These are phyloP conservation scores for Talaromyces proteolyticus DNA, from an alignment of 495 filamentous ascomycete species.

Conservation along the genomic window DNA sequence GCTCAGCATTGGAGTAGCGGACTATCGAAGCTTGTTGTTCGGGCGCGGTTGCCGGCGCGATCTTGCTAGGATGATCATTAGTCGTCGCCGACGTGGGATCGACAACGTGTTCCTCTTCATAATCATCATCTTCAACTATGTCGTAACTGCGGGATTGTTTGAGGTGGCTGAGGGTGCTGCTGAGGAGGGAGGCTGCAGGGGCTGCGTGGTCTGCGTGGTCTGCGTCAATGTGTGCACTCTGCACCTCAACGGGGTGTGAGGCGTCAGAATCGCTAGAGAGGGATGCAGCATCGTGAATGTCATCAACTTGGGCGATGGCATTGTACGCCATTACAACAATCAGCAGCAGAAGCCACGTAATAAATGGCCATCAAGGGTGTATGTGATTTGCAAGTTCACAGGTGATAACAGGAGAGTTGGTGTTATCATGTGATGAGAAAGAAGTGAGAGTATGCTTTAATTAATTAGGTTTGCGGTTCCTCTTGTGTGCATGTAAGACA, in stretches of 20 bases:
- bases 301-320: constrained; percentile 29
- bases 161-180: neutral
- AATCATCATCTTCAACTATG: neutral
- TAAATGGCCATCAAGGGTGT: neutral
- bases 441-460: too few species aligned
- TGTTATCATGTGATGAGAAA: too few species aligned
- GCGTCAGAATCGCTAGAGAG: constrained; percentile 15
- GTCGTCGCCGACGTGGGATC: neutral
- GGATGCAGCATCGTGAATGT: constrained; percentile 15
- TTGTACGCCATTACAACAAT: constrained; percentile 38
- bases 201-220: constrained; percentile 19
- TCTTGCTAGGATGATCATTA: too few species aligned
- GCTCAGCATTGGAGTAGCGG: too few species aligned
- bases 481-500: too few species aligned
- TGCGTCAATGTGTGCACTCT: constrained; percentile 18
- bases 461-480: too few species aligned
- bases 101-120: neutral
- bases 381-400: too few species aligned
- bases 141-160: neutral
- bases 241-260: constrained; percentile 9
- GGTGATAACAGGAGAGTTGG: too few species aligned
- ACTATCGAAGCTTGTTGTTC: neutral
- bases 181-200: constrained; percentile 15
- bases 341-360: neutral
- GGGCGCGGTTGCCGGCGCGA: neutral